Conservation (phyloP, 2,329 filamentous ascomycete species). For the Trichoderma semiorbis region DNA sequence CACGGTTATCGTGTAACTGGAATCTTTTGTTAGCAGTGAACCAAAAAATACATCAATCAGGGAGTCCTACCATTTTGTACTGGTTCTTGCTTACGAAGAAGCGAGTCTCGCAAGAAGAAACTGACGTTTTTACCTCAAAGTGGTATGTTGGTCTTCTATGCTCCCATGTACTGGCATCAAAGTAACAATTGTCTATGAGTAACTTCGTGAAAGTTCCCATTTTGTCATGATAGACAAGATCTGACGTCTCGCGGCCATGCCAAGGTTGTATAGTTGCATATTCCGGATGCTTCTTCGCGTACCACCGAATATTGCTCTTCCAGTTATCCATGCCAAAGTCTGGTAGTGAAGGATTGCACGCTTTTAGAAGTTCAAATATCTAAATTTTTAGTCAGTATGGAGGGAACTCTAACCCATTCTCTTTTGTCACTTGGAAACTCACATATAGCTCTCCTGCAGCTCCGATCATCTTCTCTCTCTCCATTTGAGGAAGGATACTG, state of each 20-base stretch:
- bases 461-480: constrained; percentile 1
- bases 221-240: constrained; percentile 40
- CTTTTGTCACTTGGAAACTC: not conserved
- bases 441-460: constrained; percentile 18
- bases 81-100: constrained; percentile 46
- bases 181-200: not conserved
- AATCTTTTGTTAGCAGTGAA: constrained; percentile 15
- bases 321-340: constrained; percentile 40
- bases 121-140: constrained; percentile 49
- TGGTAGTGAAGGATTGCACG: constrained; percentile 26
- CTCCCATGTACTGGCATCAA: not conserved
- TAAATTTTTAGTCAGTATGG: constrained; percentile 19
- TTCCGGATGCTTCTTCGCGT: constrained; percentile 35
- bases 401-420: not conserved
- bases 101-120: constrained; percentile 31
- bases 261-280: constrained; percentile 40
- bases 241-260: constrained; percentile 41
- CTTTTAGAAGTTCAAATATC: constrained; percentile 39
- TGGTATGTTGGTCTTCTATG: constrained; percentile 32
- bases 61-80: constrained; percentile 33
- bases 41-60: not conserved
- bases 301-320: constrained; percentile 43
- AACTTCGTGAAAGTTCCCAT: not conserved
- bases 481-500: not conserved
- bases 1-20: not conserved